Conservation (phyloP, 139 green algal species). For the Chlorella sp. region DNA sequence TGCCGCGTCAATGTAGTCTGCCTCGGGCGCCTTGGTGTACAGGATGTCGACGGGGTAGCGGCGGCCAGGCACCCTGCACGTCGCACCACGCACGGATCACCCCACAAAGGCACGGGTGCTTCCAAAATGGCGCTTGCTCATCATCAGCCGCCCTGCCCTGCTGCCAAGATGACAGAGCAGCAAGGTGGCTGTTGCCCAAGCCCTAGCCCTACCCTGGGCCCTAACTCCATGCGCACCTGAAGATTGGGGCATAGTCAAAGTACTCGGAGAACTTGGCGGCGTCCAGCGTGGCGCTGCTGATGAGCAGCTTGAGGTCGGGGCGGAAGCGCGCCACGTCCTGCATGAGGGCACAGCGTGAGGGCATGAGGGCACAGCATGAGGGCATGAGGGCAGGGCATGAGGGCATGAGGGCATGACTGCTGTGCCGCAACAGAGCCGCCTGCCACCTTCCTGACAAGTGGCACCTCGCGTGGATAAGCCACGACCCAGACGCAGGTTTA, state of each 20-base stretch:
- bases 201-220: too few species aligned
- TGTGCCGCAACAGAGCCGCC: background rate
- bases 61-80: conserved; percentile 73
- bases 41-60: conserved; percentile 97
- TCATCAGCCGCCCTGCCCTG: too few species aligned
- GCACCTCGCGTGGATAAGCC: too few species aligned
- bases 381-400: background rate
- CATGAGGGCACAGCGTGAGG: background rate
- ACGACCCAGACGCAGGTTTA: too few species aligned
- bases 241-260: conserved; percentile 96
- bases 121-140: too few species aligned
- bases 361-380: background rate
- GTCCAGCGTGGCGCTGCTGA: conserved; percentile 86
- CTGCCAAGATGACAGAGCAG: too few species aligned
- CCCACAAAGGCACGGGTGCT: too few species aligned
- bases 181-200: too few species aligned
- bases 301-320: conserved; percentile 95
- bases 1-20: conserved; percentile 88
- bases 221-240: conserved; percentile 45
- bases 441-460: background rate
- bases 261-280: conserved; percentile 92
- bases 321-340: conserved; percentile 54
- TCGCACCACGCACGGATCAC: too few species aligned
- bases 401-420: background rate
- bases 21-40: conserved; percentile 94